Evolutionary conservation across 2,329 filamentous ascomycete genomes (phyloP).

Genomic region (Tolypocladium cylindrosporum): DNA sequence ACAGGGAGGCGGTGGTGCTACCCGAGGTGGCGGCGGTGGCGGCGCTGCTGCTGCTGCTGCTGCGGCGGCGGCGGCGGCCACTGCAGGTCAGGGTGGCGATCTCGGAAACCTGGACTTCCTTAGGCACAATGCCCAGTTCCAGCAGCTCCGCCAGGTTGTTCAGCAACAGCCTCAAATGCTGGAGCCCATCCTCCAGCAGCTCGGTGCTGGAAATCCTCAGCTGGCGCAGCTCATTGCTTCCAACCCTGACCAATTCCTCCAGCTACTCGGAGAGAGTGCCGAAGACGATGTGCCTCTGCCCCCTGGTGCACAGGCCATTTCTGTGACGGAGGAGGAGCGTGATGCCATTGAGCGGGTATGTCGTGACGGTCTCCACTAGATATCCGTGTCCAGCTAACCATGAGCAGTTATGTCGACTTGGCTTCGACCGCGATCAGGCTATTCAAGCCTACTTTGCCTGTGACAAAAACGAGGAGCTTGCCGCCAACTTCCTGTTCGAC

Average conservation of each 20-base stretch:
- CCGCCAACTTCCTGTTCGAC: slow-evolving; percentile 96
- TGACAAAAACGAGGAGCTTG: slow-evolving; percentile 98
- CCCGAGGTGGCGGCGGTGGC: slow-evolving; percentile 30
- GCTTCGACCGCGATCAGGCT: slow-evolving; percentile 85
- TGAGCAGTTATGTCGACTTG: slow-evolving; percentile 72
- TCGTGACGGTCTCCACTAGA: not conserved
- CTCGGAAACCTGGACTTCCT: slow-evolving; percentile 85
- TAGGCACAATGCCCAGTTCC: slow-evolving; percentile 92
- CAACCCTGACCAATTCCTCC: slow-evolving; percentile 88
- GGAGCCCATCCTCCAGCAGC: slow-evolving; percentile 93
- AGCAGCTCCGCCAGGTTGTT: slow-evolving; percentile 92
- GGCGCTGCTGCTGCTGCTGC: slow-evolving; percentile 28
- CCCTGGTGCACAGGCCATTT: slow-evolving; percentile 79
- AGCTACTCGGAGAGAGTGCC: slow-evolving; percentile 77
- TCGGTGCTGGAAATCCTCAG: slow-evolving; percentile 89
- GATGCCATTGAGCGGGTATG: slow-evolving; percentile 90
- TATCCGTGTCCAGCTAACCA: not conserved
- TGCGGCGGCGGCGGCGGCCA: slow-evolving; percentile 38
- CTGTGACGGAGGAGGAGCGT: slow-evolving; percentile 89
- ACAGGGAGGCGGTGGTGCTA: slow-evolving; percentile 38
- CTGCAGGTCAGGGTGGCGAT: slow-evolving; percentile 39
- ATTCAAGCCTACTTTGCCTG: slow-evolving; percentile 99
- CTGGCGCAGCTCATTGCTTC: slow-evolving; percentile 85
- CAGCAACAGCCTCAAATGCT: slow-evolving; percentile 98
- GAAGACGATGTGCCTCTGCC: slow-evolving; percentile 78